Base-by-base conservation (phyloP, 192 early-diverging fungal genomes). In the Coemansia nantahalensis region DNA sequence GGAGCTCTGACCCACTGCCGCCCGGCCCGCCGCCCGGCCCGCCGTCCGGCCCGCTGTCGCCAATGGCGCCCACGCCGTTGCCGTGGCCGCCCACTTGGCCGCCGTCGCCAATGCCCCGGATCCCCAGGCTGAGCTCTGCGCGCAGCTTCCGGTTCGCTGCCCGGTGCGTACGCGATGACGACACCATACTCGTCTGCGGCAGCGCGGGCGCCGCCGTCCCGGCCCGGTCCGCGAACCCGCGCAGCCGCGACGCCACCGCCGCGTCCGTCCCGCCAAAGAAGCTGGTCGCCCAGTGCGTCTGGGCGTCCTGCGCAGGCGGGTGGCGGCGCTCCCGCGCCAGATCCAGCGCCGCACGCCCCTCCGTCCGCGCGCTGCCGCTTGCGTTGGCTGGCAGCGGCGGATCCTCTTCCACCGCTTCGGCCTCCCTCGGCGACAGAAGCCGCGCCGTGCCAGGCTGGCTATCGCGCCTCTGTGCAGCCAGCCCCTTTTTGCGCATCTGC, bases 321-420 rank as follows among this genome's bases (percentile, higher is more conserved):
- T 90, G 86, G 8, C 75, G 67, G 8, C 79, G 65, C 54, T 96
- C 94, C 51, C 78, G 72, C 16, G 77, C 62, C 3, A 80, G 75
- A 0, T 88, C 74, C 24, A 94, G 85, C 40, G 62, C 48, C 56
- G 87, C 86, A 59, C 83, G 89, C 1, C 87, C 88, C 56, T 93
- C 84, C 2, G 91, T 93, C 44, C 94, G 82, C 7, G 92, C 94
- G 38, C 82, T 81, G 18, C 91, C 93, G 13, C 86, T 84, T 33
- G 65, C 59, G 50, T 90, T 81, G 30, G 64, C 55, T 11, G 66
- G 78, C 16, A 75, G 59, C 16, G 49, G 40, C 5, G 56, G 61
- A 5, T 19, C 19, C 16, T 46, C 52, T 10, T 43, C 23, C 15
- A 13, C 40, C 8, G 5, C 31, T 32, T 32, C 10, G 10, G 31